These are phyloP conservation scores for Paraconiothyrium sp. DNA, from an alignment of 2,329 filamentous ascomycete species.

Conservation along the genomic window DNA sequence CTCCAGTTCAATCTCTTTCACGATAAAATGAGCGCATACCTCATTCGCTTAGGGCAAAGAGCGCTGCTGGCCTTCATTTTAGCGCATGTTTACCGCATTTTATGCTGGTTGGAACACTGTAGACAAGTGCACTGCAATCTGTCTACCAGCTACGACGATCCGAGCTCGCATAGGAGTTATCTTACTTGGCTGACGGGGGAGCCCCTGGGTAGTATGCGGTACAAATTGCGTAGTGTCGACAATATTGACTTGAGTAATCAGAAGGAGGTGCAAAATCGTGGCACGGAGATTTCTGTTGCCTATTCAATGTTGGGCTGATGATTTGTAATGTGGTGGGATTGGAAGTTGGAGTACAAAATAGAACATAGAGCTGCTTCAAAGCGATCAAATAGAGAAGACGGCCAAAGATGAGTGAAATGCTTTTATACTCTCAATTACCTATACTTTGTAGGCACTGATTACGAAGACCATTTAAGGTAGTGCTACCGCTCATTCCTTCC, in stretches of 20 bases:
- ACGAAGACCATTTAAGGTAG: neutral
- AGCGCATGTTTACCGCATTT: neutral
- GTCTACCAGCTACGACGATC: neutral
- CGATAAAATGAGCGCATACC: no score
- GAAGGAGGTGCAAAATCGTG: conserved; percentile 2
- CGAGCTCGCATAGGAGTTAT: conserved; percentile 3
- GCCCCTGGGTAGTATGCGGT: conserved; percentile 10
- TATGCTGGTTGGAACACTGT: neutral
- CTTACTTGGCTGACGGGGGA: neutral
- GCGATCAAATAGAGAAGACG: neutral
- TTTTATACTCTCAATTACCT: neutral
- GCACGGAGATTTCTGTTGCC: neutral
- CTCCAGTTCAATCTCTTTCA: neutral
- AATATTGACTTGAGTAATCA: conserved; percentile 6
- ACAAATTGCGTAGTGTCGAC: neutral
- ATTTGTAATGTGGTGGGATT: no score
- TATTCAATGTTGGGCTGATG: neutral
- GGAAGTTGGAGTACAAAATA: neutral
- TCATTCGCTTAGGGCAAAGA: no score
- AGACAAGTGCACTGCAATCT: neutral
- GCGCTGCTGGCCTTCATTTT: no score
- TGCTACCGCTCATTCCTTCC: neutral
- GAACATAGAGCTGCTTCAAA: neutral
- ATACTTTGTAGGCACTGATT: neutral
- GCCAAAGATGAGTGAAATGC: neutral